Conservation (phyloP, 2,329 filamentous ascomycete species). For the Microsporum audouinii region DNA sequence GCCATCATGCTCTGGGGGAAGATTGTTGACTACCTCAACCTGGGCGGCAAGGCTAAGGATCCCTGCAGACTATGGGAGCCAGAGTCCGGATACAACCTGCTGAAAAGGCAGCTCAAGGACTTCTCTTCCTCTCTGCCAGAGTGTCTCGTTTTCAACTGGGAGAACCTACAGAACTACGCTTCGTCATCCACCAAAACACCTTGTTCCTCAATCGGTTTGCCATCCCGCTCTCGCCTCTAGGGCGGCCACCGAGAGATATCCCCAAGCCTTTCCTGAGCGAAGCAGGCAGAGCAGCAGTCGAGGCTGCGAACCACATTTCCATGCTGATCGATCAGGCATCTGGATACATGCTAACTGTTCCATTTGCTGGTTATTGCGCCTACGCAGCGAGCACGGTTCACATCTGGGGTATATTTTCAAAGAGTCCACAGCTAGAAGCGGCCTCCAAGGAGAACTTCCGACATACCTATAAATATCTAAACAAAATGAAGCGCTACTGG, state of each 20-base stretch:
- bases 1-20: conserved; percentile 80
- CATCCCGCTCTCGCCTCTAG: conserved; percentile 55
- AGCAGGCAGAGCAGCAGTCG: conserved; percentile 62
- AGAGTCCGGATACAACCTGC: conserved; percentile 61
- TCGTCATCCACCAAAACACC: conserved; percentile 77
- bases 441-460: conserved; percentile 73
- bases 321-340: conserved; percentile 70
- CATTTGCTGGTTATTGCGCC: conserved; percentile 88
- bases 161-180: conserved; percentile 75
- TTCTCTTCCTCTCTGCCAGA: conserved; percentile 60
- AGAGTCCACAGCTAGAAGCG: conserved; percentile 62
- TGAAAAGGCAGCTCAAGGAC: conserved; percentile 59
- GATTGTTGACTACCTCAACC: conserved; percentile 79
- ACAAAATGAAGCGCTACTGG: conserved; percentile 96
- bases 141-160: conserved; percentile 59
- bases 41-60: conserved; percentile 75
- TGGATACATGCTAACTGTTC: conserved; percentile 69
- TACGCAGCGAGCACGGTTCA: conserved; percentile 93
- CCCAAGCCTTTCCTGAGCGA: conserved; percentile 67
- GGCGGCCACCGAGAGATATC: conserved; percentile 55
- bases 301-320: conserved; percentile 78
- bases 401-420: conserved; percentile 81
- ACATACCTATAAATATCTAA: conserved; percentile 79
- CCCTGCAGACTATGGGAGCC: conserved; percentile 66
- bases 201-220: conserved; percentile 86